Conservation (phyloP, 495 filamentous ascomycete species). For the Aspergillus bridgeri region DNA sequence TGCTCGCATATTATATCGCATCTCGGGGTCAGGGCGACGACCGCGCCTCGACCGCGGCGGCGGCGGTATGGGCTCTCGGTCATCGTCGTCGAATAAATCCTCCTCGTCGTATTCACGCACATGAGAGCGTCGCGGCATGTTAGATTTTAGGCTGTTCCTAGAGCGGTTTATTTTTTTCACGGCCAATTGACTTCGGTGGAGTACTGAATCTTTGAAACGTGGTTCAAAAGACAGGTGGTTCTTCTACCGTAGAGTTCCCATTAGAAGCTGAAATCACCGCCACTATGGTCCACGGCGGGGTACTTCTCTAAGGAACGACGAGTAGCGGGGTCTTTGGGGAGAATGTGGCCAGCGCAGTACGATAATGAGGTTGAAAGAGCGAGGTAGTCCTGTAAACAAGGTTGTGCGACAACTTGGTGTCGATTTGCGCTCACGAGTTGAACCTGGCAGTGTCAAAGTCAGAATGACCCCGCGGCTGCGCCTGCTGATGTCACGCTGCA, state of each 20-base stretch:
- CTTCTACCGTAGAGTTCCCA: not conserved
- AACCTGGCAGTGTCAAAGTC: not conserved
- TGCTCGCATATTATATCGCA: conserved; percentile 23
- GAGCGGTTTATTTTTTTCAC: not conserved
- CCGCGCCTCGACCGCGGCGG: conserved; percentile 15
- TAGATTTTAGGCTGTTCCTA: not conserved
- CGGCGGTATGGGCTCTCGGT: conserved; percentile 4
- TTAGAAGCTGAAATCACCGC: not conserved
- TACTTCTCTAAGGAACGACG: not conserved
- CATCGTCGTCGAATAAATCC: conserved; percentile 28
- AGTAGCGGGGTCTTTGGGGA: not conserved
- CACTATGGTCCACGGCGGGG: not conserved
- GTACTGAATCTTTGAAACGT: too few relatives aligned
- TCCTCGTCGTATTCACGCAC: conserved; percentile 31
- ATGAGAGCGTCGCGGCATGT: conserved; percentile 36
- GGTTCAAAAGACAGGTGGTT: too few relatives aligned
- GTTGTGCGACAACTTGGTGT: not conserved
- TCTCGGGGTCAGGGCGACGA: conserved; percentile 22
- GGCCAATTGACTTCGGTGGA: not conserved
- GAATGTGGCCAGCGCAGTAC: not conserved
- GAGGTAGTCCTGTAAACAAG: not conserved
- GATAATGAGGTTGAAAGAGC: not conserved
- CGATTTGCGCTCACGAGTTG: not conserved
- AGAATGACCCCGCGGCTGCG: conserved; percentile 23
- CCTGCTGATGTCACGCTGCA: conserved; percentile 28